Conservation (phyloP, 352 stramenopile species). For the Phytophthora fragariae region DNA sequence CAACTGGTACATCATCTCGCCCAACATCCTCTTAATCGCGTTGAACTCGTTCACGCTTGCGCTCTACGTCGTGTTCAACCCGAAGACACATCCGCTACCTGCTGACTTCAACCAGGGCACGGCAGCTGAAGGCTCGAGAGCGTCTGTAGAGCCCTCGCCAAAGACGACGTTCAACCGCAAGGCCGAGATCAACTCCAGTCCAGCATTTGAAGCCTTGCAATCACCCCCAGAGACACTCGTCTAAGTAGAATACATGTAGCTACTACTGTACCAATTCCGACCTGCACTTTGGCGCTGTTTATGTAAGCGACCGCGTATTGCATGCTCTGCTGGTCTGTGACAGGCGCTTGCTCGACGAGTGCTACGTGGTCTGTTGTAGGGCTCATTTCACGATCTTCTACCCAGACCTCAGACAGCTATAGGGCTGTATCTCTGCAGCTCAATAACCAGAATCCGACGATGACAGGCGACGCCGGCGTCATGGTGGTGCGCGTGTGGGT, state of each 20-base stretch:
- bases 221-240: constrained; percentile 13
- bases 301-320: constrained; percentile 12
- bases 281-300: constrained; percentile 8
- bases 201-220: constrained; percentile 12
- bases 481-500: constrained; percentile 22
- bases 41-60: constrained; percentile 33
- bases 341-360: constrained; percentile 5
- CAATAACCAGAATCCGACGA: background rate
- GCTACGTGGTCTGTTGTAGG: constrained; percentile 6
- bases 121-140: background rate
- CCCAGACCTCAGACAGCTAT: too few relatives aligned
- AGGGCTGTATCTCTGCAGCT: too few relatives aligned
- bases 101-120: constrained; percentile 12
- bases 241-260: too few relatives aligned
- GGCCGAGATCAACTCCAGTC: constrained; percentile 3
- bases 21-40: constrained; percentile 34
- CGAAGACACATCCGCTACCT: constrained; percentile 25
- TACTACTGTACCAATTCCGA: background rate
- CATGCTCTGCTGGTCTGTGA: constrained; percentile 6
- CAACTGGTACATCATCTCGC: constrained; percentile 39
- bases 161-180: constrained; percentile 6
- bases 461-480: constrained; percentile 5
- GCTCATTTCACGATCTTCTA: constrained; percentile 12
- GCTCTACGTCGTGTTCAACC: constrained; percentile 35
- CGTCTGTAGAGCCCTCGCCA: constrained; percentile 13